Conservation (phyloP, 2,329 filamentous ascomycete genomes). For the Penicillium oxalicum region DNA sequence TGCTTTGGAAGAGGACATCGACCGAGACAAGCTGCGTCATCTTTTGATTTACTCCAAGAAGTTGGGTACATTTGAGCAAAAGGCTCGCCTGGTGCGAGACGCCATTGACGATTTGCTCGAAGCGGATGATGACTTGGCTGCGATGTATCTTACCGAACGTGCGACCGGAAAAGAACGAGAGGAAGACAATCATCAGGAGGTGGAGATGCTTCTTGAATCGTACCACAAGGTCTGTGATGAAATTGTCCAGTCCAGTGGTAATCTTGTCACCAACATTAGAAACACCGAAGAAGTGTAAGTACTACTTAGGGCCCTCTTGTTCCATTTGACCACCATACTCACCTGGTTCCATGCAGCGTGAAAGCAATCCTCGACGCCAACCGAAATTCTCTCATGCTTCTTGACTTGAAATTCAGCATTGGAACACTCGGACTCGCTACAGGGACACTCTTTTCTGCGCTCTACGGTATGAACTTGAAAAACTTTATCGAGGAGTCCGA, state of each 20-base stretch:
- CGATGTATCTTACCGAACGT: constrained; percentile 95
- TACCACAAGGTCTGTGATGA: constrained; percentile 98
- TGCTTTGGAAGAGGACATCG: constrained; percentile 93
- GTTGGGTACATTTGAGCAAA: constrained; percentile 94
- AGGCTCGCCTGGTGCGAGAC: constrained; percentile 86
- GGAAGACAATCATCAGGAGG: constrained; percentile 87
- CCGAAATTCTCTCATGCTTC: constrained; percentile 93
- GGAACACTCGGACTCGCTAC: constrained; percentile 90
- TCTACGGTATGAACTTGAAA: constrained; percentile 99
- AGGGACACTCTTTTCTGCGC: constrained; percentile 90
- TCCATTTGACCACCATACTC: neutral
- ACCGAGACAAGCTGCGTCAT: constrained; percentile 84
- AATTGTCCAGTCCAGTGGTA: constrained; percentile 91
- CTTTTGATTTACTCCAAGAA: constrained; percentile 93
- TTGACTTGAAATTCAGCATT: constrained; percentile 94
- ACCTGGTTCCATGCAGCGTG: constrained; percentile 52
- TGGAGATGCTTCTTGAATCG: constrained; percentile 93
- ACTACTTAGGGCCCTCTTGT: constrained; percentile 7
- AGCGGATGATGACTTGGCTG: constrained; percentile 87
- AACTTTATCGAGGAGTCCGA: constrained; percentile 96
- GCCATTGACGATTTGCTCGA: constrained; percentile 93
- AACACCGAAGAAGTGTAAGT: constrained; percentile 97
- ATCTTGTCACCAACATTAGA: constrained; percentile 86
- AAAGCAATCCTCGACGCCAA: constrained; percentile 97
- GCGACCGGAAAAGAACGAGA: constrained; percentile 64